A percentile compares a stretch with the other conserved stretches of the same genome.
Evolutionary conservation across 768 basidiomycete species (phyloP).

Genomic region (Leccinum ochraceum): DNA sequence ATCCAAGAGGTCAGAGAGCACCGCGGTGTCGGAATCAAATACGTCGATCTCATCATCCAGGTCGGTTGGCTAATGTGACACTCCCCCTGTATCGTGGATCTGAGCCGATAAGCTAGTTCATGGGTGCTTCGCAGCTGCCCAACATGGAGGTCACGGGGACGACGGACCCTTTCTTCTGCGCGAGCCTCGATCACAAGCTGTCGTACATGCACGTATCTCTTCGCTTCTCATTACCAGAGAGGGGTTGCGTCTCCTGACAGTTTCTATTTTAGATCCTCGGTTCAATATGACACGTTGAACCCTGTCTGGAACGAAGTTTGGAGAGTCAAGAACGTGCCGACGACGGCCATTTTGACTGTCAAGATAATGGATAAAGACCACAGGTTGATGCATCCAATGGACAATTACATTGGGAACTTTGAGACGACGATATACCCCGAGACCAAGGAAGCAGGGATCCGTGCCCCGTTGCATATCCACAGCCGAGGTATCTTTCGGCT

Average conservation of each 20-base stretch:
- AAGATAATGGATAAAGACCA: slow-evolving; percentile 71
- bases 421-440: slow-evolving; percentile 54
- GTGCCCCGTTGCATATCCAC: slow-evolving; percentile 49
- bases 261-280: slow-evolving; percentile 54
- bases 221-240: not conserved
- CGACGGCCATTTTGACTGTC: slow-evolving; percentile 57
- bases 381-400: slow-evolving; percentile 38
- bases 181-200: slow-evolving; percentile 62
- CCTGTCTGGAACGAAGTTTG: slow-evolving; percentile 81
- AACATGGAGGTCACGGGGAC: slow-evolving; percentile 66
- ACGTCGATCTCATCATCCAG: slow-evolving; percentile 59
- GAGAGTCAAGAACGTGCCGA: slow-evolving; percentile 72
- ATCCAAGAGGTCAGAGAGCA: slow-evolving; percentile 34
- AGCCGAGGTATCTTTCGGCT: slow-evolving; percentile 67
- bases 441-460: slow-evolving; percentile 64
- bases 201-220: slow-evolving; percentile 56
- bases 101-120: slow-evolving; percentile 48
- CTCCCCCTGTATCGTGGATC: not conserved
- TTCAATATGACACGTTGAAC: slow-evolving; percentile 52
- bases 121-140: slow-evolving; percentile 67
- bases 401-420: slow-evolving; percentile 68
- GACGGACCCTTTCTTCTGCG: slow-evolving; percentile 74
- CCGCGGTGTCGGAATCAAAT: slow-evolving; percentile 41
- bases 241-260: not conserved
- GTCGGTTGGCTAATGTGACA: slow-evolving; percentile 29